These are phyloP conservation scores for Trametes sp. DNA, from an alignment of 1,284 basidiomycete species.

Conservation along the genomic window DNA sequence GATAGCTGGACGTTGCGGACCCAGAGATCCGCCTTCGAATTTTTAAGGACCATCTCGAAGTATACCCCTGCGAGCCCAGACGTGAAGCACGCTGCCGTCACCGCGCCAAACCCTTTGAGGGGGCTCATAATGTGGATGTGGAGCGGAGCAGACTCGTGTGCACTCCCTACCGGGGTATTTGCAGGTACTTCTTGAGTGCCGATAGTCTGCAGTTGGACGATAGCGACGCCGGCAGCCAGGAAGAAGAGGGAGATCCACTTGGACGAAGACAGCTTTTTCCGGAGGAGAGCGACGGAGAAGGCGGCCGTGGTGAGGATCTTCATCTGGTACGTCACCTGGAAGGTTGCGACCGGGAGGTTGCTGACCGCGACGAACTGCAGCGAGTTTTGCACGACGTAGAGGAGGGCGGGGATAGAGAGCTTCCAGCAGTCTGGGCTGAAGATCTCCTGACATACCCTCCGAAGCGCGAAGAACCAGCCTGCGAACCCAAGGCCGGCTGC, in stretches of 20 bases:
- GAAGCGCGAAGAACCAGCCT: constrained; percentile 51
- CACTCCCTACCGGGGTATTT: constrained; percentile 44
- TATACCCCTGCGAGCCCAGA: constrained; percentile 98
- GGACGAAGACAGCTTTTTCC: constrained; percentile 74
- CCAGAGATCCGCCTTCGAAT: constrained; percentile 90
- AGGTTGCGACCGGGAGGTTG: constrained; percentile 94
- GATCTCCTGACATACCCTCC: constrained; percentile 60
- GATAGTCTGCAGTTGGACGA: constrained; percentile 87
- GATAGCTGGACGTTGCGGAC: constrained; percentile 97
- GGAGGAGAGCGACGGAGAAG: constrained; percentile 91
- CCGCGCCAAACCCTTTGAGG: constrained; percentile 86
- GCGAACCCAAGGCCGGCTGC: constrained; percentile 37
- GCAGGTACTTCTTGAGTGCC: constrained; percentile 45
- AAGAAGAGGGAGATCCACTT: constrained; percentile 89
- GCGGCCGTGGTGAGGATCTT: constrained; percentile 97
- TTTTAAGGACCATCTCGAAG: constrained; percentile 98
- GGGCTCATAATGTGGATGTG: constrained; percentile 72
- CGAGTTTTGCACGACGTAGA: constrained; percentile 97
- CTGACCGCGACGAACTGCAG: constrained; percentile 94
- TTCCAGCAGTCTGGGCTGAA: constrained; percentile 95
- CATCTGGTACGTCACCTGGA: constrained; percentile 97
- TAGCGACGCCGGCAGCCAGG: constrained; percentile 90
- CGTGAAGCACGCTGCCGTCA: constrained; percentile 92
- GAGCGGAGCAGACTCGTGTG: constrained; percentile 45
- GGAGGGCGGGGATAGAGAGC: constrained; percentile 93